These are phyloP conservation scores for Hyphopichia wangnamkhiaoensis DNA, from an alignment of 1,139 yeast genomes.

Conservation along the genomic window DNA sequence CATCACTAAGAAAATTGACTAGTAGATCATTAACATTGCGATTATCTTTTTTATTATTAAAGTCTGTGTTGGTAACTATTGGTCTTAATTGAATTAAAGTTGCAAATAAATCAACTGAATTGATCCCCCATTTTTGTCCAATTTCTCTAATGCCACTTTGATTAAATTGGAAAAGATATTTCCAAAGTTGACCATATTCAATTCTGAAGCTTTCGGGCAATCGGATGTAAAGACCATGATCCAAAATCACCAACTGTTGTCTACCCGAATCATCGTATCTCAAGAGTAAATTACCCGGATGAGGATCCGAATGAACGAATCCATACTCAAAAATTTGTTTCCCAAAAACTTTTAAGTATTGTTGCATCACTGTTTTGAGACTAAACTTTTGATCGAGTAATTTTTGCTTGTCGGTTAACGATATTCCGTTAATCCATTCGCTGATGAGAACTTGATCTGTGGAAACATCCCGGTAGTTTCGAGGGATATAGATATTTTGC, in stretches of 20 bases:
- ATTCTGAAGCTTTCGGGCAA: constrained; percentile 51
- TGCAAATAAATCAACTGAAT: constrained; percentile 65
- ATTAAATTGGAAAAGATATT: constrained; percentile 57
- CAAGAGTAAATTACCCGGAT: constrained; percentile 74
- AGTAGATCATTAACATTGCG: constrained; percentile 23
- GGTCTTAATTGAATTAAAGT: constrained; percentile 59
- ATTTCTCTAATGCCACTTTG: constrained; percentile 47
- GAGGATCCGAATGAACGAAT: constrained; percentile 78
- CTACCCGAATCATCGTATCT: constrained; percentile 38
- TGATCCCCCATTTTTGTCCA: constrained; percentile 67
- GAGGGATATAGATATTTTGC: constrained; percentile 48
- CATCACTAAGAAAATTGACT: constrained; percentile 54
- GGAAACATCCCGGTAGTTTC: constrained; percentile 45
- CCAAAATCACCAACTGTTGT: constrained; percentile 68
- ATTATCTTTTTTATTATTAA: constrained; percentile 18
- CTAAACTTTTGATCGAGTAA: constrained; percentile 44
- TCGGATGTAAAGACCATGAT: constrained; percentile 71
- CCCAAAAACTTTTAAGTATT: constrained; percentile 58
- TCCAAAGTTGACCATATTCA: constrained; percentile 67
- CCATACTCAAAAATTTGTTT: constrained; percentile 77
- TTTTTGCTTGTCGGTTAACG: constrained; percentile 48
- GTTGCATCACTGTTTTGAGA: constrained; percentile 47
- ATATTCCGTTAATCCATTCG: constrained; percentile 78
- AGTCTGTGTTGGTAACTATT: constrained; percentile 21
- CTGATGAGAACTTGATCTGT: constrained; percentile 56